A percentile compares a stretch with the other conserved stretches of the same genome.
phyloP scores from a whole-genome alignment of 768 basidiomycete species.

The Leucosporidium creatinivorum region DNA sequence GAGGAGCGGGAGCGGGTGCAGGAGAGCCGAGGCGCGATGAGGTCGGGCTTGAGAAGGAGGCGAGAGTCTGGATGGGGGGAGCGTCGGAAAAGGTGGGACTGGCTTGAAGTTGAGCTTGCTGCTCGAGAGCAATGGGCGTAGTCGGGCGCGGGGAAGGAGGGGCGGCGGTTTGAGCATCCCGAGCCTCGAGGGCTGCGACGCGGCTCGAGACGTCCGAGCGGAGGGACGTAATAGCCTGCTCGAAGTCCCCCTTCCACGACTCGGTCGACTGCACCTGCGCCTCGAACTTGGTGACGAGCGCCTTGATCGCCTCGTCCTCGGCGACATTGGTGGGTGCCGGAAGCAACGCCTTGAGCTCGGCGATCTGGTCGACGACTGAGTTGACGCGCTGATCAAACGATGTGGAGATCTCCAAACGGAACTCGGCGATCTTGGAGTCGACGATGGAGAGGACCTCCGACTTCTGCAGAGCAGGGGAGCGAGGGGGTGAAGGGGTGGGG shows the following conservation, averaged over 20 bases:
- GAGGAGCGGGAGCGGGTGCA: neutral
- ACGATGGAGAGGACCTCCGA: neutral
- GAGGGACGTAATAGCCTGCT: neutral
- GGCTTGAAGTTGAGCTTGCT: neutral
- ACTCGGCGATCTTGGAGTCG: neutral
- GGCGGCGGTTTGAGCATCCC: no score
- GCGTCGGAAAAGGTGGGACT: constrained; percentile 1
- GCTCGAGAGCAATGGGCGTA: neutral
- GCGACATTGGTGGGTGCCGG: no score
- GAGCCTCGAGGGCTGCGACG: neutral
- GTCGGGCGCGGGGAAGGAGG: neutral
- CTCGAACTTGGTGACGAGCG: neutral
- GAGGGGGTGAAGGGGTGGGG: neutral
- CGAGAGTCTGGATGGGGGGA: neutral
- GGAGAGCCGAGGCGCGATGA: neutral
- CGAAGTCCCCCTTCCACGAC: neutral
- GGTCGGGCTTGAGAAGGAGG: constrained; percentile 6
- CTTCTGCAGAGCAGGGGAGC: neutral
- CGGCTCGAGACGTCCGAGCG: neutral
- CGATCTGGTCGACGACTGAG: neutral
- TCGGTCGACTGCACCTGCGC: neutral
- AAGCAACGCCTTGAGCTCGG: neutral
- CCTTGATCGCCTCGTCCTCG: neutral
- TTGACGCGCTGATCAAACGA: neutral
- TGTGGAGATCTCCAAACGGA: neutral